phyloP scores from a whole-genome alignment of 768 basidiomycete genomes.

The Neoboletus magnificus region DNA sequence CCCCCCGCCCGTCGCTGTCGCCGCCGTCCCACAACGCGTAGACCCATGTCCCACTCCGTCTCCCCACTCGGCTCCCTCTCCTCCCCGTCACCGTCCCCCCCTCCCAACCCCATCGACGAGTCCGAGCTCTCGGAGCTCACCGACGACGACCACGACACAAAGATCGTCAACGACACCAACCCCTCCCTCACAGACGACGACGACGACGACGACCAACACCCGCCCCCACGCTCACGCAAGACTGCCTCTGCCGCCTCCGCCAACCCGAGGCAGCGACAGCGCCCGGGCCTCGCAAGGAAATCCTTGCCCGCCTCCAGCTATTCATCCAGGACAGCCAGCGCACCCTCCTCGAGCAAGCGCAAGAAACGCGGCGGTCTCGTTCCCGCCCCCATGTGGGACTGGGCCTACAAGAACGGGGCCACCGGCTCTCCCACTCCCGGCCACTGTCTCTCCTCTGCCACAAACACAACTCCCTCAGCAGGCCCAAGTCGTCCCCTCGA shows the following conservation, averaged over 20 bases:
- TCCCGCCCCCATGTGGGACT: conserved; percentile 83
- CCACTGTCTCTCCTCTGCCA: conserved; percentile 1
- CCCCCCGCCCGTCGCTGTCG: background rate
- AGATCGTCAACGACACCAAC: conserved; percentile 30
- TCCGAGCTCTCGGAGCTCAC: conserved; percentile 84
- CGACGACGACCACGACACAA: conserved; percentile 67
- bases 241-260: background rate
- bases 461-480: background rate
- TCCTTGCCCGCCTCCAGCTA: background rate
- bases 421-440: conserved; percentile 16
- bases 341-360: conserved; percentile 28
- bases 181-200: conserved; percentile 24
- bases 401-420: conserved; percentile 56
- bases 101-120: conserved; percentile 41
- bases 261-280: conserved; percentile 11
- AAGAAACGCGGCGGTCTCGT: conserved; percentile 66
- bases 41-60: conserved; percentile 23
- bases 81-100: conserved; percentile 65
- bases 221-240: conserved; percentile 18
- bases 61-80: conserved; percentile 58
- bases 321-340: conserved; percentile 1
- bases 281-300: conserved; percentile 4
- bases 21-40: background rate
- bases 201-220: conserved; percentile 13
- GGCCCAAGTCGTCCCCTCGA: conserved; percentile 8